Evolutionary conservation across 306 rosid species (phyloP), one percentile per base, ranked within the genome.

Genomic region (Mimosa pudica): DNA sequence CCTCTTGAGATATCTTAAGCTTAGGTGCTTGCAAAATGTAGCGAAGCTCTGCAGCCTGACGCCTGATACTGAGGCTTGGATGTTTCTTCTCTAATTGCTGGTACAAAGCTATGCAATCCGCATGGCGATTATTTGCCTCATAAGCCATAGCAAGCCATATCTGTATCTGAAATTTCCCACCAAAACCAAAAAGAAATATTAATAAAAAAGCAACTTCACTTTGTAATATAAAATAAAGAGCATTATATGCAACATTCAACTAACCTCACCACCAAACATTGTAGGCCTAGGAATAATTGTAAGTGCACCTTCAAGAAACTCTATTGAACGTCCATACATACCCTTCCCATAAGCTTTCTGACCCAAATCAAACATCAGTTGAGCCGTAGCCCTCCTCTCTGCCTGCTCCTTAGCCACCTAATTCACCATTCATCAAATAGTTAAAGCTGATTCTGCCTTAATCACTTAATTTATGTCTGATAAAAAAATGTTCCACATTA

Each of bases 141-240:
- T 95, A 95, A n/a, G 98, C 98, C 98, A 95, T 95, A 57, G 98
- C 98, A 80, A 95, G 89, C 98, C 98, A 95, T 83, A 95, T 95
- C 82, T 93, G 97, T 62, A 95, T 92, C 98, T 95, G 90, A 83
- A 82, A 84, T 70, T 70, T 18, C 76, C 73, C 45, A 44, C 7
- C 11, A 61, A 38, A 5, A 52, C 16, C 18, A 52, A 52, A 5
- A 52, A 7, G 12, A 47, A 47, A 8, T 1, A 13, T 49, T 49
- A 13, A 24, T n/a, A 68, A 41, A 3, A 12, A 80, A n/a, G 44
- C 32, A 14, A 17, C 9, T 2, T 52, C 18, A 0, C 44, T 46
- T 62, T 69, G 45, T 65, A 36, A 57, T 10, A 17, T 35, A 5
- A 78, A 61, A 70, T 18, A 45, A 51, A 66, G 10, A 58, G 24